Evolutionary conservation across 2,329 filamentous ascomycete species (phyloP).

Genomic region (Fusarium denticulatum): DNA sequence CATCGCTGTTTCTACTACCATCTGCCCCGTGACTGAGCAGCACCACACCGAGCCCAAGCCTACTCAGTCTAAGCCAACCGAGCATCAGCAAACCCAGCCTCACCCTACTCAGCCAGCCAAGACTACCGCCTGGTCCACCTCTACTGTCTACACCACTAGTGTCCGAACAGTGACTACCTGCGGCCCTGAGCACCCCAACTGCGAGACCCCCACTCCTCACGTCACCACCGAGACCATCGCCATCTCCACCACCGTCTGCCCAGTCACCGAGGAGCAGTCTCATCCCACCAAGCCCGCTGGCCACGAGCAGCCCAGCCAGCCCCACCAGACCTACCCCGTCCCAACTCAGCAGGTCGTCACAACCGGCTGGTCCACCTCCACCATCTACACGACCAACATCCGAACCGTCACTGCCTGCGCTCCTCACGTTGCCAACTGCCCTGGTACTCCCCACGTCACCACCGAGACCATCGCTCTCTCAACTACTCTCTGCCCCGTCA

Average conservation of each 20-base stretch:
- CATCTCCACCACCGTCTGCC: conserved; percentile 29
- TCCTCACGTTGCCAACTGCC: conserved; percentile 3
- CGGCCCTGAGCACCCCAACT: not conserved
- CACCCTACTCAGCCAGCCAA: not conserved
- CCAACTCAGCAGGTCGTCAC: not conserved
- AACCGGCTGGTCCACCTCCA: conserved; percentile 16
- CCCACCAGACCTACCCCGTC: not conserved
- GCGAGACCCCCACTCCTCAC: conserved; percentile 5
- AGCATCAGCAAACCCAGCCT: not conserved
- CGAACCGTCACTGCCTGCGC: conserved; percentile 34
- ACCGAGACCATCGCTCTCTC: conserved; percentile 23
- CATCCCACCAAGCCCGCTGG: not conserved
- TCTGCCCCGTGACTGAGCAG: conserved; percentile 25
- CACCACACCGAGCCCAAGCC: conserved; percentile 2
- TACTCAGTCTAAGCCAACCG: not conserved
- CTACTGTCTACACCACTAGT: conserved; percentile 31
- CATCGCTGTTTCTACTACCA: conserved; percentile 28
- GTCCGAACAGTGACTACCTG: conserved; percentile 35
- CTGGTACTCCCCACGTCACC: conserved; percentile 5
- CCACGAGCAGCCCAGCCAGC: not conserved
- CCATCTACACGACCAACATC: conserved; percentile 32
- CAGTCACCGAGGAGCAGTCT: conserved; percentile 21
- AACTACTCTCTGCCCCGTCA: conserved; percentile 31
- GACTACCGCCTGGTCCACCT: conserved; percentile 7
- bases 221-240: conserved; percentile 20